Conservation (phyloP, 192 early-diverging fungal genomes). For the Backusella morwellensis region DNA sequence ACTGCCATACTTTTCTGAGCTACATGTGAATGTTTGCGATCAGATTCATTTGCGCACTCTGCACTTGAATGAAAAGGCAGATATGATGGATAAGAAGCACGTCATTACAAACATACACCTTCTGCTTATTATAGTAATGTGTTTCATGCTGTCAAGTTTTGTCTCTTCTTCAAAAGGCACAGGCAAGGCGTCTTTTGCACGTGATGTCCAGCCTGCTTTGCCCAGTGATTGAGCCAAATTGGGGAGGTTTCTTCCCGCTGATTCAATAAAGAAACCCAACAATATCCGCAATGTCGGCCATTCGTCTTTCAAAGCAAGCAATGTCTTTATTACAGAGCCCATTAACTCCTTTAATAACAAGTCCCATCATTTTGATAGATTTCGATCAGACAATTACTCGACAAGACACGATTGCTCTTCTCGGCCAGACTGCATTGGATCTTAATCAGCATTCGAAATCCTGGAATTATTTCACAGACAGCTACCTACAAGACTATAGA, state of each 20-base stretch:
- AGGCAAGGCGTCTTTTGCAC: neutral
- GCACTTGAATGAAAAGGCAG: neutral
- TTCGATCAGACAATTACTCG: conserved; percentile 17
- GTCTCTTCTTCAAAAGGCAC: neutral
- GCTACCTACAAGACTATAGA: conserved; percentile 7
- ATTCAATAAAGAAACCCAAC: neutral
- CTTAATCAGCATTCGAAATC: neutral
- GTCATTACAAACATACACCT: neutral
- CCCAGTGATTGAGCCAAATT: neutral
- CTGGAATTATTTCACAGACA: conserved; percentile 10
- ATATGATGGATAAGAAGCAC: neutral
- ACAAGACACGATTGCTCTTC: conserved; percentile 4
- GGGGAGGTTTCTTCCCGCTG: neutral
- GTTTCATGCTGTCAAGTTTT: neutral
- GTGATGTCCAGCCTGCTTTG: neutral
- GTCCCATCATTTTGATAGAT: conserved; percentile 10
- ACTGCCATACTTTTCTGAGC: neutral
- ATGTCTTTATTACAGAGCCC: neutral
- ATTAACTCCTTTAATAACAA: neutral
- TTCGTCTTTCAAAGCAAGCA: neutral
- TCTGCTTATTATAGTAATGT: neutral
- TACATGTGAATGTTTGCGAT: conserved; percentile 6
- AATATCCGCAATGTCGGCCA: neutral
- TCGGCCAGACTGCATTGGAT: neutral
- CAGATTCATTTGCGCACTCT: neutral